phyloP scores from a whole-genome alignment of 805 yeast genomes.

The Candida montana region DNA sequence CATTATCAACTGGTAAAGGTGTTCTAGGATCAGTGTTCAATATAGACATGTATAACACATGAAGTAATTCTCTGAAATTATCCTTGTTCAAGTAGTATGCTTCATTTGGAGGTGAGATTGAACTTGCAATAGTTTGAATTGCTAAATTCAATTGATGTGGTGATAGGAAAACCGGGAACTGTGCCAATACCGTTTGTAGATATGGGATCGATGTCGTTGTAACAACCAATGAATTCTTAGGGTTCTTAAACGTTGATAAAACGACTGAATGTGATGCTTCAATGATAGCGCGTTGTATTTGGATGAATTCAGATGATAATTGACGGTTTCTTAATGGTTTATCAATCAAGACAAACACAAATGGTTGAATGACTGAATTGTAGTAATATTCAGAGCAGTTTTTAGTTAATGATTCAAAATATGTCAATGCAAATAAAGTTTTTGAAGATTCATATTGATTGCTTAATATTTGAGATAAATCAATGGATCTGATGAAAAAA shows the following conservation, averaged over 20 bases:
- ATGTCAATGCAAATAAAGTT: constrained; percentile 26
- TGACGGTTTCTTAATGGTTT: constrained; percentile 6
- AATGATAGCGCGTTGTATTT: constrained; percentile 30
- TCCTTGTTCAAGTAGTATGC: constrained; percentile 27
- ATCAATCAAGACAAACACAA: constrained; percentile 20
- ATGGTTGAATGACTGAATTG: constrained; percentile 29
- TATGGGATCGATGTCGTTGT: constrained; percentile 32
- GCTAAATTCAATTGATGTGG: constrained; percentile 53
- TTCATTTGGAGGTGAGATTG: constrained; percentile 32
- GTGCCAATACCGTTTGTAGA: constrained; percentile 40
- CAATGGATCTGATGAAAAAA: constrained; percentile 25
- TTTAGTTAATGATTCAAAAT: constrained; percentile 27
- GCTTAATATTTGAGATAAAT: constrained; percentile 15
- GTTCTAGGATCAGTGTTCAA: constrained; percentile 31
- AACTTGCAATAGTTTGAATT: constrained; percentile 47
- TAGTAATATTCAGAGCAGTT: constrained; percentile 30
- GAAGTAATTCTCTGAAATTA: constrained; percentile 32
- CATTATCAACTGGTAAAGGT: constrained; percentile 17
- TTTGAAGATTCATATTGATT: constrained; percentile 25
- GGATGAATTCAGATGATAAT: constrained; percentile 6
- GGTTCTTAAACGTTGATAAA: constrained; percentile 29
- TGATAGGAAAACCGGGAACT: constrained; percentile 54
- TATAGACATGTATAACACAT: constrained; percentile 38
- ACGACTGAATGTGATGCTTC: constrained; percentile 66
- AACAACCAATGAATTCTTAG: constrained; percentile 18